These are phyloP conservation scores for Blyttiomyces sp. DNA, from an alignment of 371 early-diverging fungal species.

Conservation along the genomic window DNA sequence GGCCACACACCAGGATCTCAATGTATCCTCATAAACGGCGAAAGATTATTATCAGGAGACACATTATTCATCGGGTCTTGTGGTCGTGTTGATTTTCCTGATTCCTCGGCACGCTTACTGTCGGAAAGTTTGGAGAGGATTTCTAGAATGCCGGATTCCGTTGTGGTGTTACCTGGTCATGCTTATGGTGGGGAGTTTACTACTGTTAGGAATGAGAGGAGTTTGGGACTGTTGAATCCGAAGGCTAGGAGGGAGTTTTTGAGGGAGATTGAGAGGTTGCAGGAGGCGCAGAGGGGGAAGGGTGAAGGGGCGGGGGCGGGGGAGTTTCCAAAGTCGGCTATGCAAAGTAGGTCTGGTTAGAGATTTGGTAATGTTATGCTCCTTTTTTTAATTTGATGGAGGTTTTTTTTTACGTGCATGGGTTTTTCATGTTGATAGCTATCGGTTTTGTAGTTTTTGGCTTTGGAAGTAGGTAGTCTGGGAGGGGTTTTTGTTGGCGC, in stretches of 20 bases:
- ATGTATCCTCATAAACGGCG: conserved; percentile 69
- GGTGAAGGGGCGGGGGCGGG: too few relatives aligned
- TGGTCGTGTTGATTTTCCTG: conserved; percentile 78
- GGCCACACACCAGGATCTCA: conserved; percentile 90
- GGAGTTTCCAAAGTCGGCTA: too few relatives aligned
- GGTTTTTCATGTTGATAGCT: too few relatives aligned
- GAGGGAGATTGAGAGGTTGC: background rate
- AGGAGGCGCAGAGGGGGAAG: too few relatives aligned
- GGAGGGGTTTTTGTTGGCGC: too few relatives aligned
- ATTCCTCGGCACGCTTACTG: conserved; percentile 64
- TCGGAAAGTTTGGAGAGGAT: conserved; percentile 62
- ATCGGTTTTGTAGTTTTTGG: too few relatives aligned
- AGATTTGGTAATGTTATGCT: too few relatives aligned
- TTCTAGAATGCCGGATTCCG: conserved; percentile 54
- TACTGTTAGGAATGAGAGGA: conserved; percentile 13
- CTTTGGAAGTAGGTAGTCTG: too few relatives aligned
- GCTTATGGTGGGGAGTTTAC: conserved; percentile 65
- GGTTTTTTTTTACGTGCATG: too few relatives aligned
- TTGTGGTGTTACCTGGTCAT: conserved; percentile 84
- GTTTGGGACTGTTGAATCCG: background rate
- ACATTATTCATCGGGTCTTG: conserved; percentile 68
- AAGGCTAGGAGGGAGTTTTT: background rate
- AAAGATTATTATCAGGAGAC: conserved; percentile 81
- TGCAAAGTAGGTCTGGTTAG: too few relatives aligned
- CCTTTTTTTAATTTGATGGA: too few relatives aligned